These are phyloP conservation scores for Fagopyrum tataricum DNA, from an alignment of 148 eudicot genomes.

Conservation along the genomic window DNA sequence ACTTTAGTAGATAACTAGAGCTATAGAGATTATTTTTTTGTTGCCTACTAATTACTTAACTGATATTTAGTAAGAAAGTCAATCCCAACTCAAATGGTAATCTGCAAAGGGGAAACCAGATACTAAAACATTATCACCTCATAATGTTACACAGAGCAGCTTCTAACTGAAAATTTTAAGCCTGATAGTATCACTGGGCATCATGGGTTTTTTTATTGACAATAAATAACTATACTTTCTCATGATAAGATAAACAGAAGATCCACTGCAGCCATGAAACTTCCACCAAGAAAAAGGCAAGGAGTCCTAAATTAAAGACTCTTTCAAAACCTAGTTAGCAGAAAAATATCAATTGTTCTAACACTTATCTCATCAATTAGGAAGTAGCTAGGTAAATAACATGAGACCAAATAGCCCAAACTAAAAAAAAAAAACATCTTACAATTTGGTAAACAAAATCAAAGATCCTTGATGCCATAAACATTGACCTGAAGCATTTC, in stretches of 20 bases:
- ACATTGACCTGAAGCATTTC: conserved; percentile 34
- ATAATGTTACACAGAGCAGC: not conserved
- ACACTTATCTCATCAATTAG: not conserved
- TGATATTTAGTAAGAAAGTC: not conserved
- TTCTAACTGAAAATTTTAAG: not conserved
- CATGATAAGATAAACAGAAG: not conserved
- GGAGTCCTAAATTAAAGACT: not conserved
- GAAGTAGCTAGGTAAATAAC: not conserved
- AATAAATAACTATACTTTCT: not conserved
- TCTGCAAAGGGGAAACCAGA: not conserved
- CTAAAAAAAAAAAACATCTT: not conserved
- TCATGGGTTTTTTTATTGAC: not conserved
- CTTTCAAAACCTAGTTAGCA: not conserved
- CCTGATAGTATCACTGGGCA: not conserved
- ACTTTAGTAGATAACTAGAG: not conserved
- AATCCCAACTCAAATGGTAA: not conserved
- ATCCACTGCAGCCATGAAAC: not conserved
- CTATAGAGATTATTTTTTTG: not conserved
- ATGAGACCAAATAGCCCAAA: not conserved
- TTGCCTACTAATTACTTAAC: not conserved
- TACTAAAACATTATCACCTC: not conserved
- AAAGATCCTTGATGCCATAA: not conserved
- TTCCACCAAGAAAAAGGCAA: not conserved
- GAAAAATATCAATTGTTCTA: not conserved
- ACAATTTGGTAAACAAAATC: conserved; percentile 2